Evolutionary conservation across 2,329 filamentous ascomycete species (phyloP), one percentile per base, ranked within the genome.

Genomic region (Colletotrichum eleusines): DNA sequence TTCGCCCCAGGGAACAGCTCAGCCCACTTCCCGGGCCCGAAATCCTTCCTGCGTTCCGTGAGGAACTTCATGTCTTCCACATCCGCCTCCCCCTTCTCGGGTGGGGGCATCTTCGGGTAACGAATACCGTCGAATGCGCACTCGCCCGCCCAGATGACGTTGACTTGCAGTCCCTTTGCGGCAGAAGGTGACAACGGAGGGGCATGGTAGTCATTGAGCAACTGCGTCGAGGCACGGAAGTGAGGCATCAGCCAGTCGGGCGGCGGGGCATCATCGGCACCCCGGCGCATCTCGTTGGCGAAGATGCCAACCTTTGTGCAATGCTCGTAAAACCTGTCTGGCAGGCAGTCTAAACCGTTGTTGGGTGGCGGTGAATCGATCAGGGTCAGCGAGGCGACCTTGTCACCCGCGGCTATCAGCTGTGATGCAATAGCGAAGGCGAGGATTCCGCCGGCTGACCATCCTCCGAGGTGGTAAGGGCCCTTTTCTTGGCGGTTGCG

Each of bases 401-500:
- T 77, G 46, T 92, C 87, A 26, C 87, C 87, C 4, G 83, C 84
- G 69, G 85, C 84, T 65, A 84, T 84, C 18, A 93, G 83, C 72
- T 90, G 87, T 61, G 86, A 85, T 14, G 89, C 86, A 11, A 89
- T 88, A 72, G 92, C 89, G 75, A 88, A 93, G 44, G 91, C 91
- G 68, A 90, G 89, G 54, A 93, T 90, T 26, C 92, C 92, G 20
- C 92, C 92, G 0, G 91, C 91, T 7, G 89, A 92, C 92, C 92
- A 94, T n/a, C 92, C 92, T 20, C 89, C 87, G 0, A 94, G 81
- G 57, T 86, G 85, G 79, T 93, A 93, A 0, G 91, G 90, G 0
- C 92, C 92, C 12, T 82, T 76, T 2, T 91, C 89, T 79, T 94
- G 91, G n/a, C 50, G 48, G 5, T n/a, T 35, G 11, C 64, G 64